These are phyloP conservation scores for Colletotrichum destructivum DNA, from an alignment of 2,329 filamentous ascomycete species.

Conservation along the genomic window DNA sequence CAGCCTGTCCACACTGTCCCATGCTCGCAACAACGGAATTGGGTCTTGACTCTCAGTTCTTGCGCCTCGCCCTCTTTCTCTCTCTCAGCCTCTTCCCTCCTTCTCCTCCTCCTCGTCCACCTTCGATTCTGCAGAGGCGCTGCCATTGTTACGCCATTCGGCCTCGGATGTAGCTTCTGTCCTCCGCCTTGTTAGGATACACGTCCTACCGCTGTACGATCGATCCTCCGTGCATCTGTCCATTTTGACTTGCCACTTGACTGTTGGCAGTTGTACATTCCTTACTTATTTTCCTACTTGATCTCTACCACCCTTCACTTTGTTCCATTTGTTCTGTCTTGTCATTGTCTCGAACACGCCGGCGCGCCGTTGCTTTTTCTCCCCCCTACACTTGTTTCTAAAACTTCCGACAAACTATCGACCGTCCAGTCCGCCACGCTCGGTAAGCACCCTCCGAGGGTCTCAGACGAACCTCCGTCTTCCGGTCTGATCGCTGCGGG, in stretches of 20 bases:
- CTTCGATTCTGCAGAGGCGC: conserved; percentile 21
- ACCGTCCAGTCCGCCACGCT: conserved; percentile 21
- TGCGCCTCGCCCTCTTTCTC: conserved; percentile 24
- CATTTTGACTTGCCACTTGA: conserved; percentile 28
- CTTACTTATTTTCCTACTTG: neutral
- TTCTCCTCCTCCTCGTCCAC: conserved; percentile 9
- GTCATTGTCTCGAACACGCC: conserved; percentile 24
- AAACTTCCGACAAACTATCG: conserved; percentile 23
- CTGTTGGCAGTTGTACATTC: conserved; percentile 34
- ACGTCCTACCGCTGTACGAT: conserved; percentile 26
- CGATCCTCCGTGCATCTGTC: conserved; percentile 4
- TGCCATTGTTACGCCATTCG: conserved; percentile 27
- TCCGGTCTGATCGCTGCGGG: conserved; percentile 18
- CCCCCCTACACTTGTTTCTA: conserved; percentile 12
- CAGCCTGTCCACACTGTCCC: conserved; percentile 31
- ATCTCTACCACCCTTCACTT: neutral
- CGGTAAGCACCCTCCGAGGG: conserved; percentile 33
- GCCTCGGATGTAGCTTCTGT: conserved; percentile 35
- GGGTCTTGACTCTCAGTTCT: conserved; percentile 20
- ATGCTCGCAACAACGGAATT: conserved; percentile 34
- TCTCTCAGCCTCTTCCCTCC: conserved; percentile 19
- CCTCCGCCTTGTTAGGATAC: conserved; percentile 23
- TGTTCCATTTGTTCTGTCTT: conserved; percentile 12
- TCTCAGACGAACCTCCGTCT: conserved; percentile 21
- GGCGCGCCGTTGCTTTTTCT: conserved; percentile 37